Conservation (phyloP, 768 basidiomycete species). For the Chalciporus sphaerocephalus region DNA sequence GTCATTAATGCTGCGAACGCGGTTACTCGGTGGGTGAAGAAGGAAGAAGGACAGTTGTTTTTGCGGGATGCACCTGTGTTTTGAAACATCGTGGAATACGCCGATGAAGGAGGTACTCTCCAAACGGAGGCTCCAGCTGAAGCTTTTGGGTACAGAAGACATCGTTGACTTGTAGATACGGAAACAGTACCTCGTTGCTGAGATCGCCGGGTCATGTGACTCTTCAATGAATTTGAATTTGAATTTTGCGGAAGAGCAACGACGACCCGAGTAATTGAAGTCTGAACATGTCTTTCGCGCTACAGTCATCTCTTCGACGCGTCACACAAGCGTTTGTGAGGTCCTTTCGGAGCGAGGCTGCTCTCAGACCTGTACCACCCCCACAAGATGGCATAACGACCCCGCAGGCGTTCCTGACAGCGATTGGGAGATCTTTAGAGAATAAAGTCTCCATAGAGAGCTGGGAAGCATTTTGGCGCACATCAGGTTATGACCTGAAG, state of each 20-base stretch:
- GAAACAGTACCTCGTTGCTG: no score
- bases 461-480: constrained; percentile 75
- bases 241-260: constrained; percentile 1
- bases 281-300: constrained; percentile 20
- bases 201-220: constrained; percentile 27
- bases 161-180: no score
- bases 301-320: constrained; percentile 19
- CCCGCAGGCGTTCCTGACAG: constrained; percentile 62
- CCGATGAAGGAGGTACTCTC: not conserved
- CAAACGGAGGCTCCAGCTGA: no score
- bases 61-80: constrained; percentile 89
- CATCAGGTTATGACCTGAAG: constrained; percentile 53
- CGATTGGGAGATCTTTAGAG: constrained; percentile 67
- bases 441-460: constrained; percentile 57
- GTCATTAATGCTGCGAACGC: constrained; percentile 85
- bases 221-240: not conserved
- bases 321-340: constrained; percentile 21
- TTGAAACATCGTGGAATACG: constrained; percentile 26
- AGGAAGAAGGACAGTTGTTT: constrained; percentile 79
- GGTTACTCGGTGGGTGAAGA: constrained; percentile 87
- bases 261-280: not conserved
- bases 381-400: constrained; percentile 42
- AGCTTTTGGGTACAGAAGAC: no score
- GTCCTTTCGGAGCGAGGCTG: constrained; percentile 30
- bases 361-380: constrained; percentile 18